Base-by-base conservation (phyloP, 1,139 yeast genomes). In the Blastobotrys arbuscula region DNA sequence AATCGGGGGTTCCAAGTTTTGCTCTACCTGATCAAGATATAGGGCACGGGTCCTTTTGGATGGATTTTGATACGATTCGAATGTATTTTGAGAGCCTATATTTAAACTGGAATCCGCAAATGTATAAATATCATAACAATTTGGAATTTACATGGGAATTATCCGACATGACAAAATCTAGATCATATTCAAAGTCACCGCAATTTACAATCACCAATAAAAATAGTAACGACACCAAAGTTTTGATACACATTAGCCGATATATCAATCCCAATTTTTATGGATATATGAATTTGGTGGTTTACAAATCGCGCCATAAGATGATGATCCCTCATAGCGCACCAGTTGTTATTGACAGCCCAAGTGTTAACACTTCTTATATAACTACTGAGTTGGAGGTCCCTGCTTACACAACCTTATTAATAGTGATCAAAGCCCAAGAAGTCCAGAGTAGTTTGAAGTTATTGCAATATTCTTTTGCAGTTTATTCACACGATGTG, bases 61-160 rank as follows among this genome's bases (percentile, higher is more conserved):
- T 75, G 39, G 57, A 61, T 24, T 66, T 65, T 48, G 59, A 59
- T 13, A 63, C 63, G 3, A 50, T 73, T n/a, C 65, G 75, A 44
- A 65, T 70, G n/a, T 68, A 73, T 39, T 82, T 84, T 60, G 69
- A 71, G 18, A 78, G 75, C 39, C 53, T 84, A 2, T 88, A 86
- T 59, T 55, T 86, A 40, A 85, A 82, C 60, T 84, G 95, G 95
- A 72, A 80, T 53, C 75, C 79, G 0, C 39, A 51, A 1, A 54
- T 66, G 28, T 77, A 75, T 55, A 54, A 60, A 16, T 57, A 58
- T 46, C 59, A 62, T 2, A 49, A 57, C n/a, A 55, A 59, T 1
- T 52, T 64, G 0, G 72, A 69, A 36, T 77, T 80, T 56, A 39
- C 61, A 1, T 60, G 62, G 61, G 49, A 54, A 16, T 24, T 43